phyloP scores from a whole-genome alignment of 176 grass and related monocot genomes.

The Oryza meridionalis region DNA sequence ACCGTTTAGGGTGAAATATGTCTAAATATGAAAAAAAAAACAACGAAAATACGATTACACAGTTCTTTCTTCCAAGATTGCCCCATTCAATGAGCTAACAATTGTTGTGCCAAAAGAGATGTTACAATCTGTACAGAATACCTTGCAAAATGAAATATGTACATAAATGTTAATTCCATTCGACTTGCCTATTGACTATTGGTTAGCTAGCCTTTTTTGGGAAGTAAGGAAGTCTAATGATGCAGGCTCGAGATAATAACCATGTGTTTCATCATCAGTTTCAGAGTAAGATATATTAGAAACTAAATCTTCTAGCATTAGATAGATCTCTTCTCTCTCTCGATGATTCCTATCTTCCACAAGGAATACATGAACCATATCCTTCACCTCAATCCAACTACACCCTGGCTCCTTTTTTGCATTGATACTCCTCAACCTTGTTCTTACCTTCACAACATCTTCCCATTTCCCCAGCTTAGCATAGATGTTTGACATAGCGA shows the following conservation, averaged over 20 bases:
- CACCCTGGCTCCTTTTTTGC: constrained; percentile 56
- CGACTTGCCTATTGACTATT: background rate
- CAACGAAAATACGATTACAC: no score
- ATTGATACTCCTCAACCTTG: constrained; percentile 43
- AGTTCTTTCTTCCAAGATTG: no score
- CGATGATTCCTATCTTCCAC: constrained; percentile 67
- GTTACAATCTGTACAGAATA: background rate
- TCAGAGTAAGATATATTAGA: constrained; percentile 44
- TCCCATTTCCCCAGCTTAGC: constrained; percentile 63
- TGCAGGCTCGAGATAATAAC: constrained; percentile 14
- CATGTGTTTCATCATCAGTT: constrained; percentile 20
- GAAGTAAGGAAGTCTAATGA: background rate
- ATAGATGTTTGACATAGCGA: constrained; percentile 65
- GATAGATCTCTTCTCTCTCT: constrained; percentile 50
- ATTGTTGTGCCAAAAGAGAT: no score
- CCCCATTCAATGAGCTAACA: no score
- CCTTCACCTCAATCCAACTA: constrained; percentile 64
- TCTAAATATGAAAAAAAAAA: no score
- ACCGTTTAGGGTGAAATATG: no score
- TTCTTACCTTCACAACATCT: constrained; percentile 57
- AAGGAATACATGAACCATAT: constrained; percentile 57
- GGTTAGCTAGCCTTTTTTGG: background rate
- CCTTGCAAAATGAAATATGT: background rate
- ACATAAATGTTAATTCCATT: background rate
- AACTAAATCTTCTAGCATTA: constrained; percentile 50